Conservation (phyloP, 73 alveolate genomes). For the Paramecium caudatum region DNA sequence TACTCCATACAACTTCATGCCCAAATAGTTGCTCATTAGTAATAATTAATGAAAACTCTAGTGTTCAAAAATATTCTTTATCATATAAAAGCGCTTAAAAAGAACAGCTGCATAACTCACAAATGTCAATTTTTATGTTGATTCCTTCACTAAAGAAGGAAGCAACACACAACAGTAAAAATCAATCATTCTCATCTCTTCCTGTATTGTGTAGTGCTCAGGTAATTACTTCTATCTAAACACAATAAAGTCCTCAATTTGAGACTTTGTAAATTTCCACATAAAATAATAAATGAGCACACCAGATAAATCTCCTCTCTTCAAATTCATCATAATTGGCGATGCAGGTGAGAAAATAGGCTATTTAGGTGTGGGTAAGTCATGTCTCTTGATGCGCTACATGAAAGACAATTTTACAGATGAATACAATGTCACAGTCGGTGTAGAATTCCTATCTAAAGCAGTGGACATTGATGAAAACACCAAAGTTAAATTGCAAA, state of each 20-base stretch:
- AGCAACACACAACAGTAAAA: not conserved
- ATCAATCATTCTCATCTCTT: slow-evolving; percentile 9
- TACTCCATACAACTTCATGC: slow-evolving; percentile 44
- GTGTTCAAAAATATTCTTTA: not conserved
- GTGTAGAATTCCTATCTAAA: slow-evolving; percentile 89
- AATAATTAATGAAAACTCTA: not conserved
- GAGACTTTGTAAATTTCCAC: slow-evolving; percentile 38
- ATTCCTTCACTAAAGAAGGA: slow-evolving; percentile 1
- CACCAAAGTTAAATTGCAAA: slow-evolving; percentile 80
- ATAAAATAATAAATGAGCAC: slow-evolving; percentile 31
- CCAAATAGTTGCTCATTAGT: not conserved
- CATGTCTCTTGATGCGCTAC: slow-evolving; percentile 83
- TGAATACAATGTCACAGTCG: slow-evolving; percentile 86
- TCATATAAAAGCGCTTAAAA: not conserved
- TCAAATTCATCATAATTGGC: slow-evolving; percentile 78
- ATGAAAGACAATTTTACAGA: slow-evolving; percentile 85
- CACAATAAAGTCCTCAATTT: slow-evolving; percentile 2
- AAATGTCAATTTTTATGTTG: not conserved
- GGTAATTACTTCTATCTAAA: not conserved
- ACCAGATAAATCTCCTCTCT: slow-evolving; percentile 50
- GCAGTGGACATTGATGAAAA: slow-evolving; percentile 77
- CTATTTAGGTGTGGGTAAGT: slow-evolving; percentile 86
- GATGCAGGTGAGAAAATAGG: slow-evolving; percentile 46
- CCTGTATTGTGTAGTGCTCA: not conserved
- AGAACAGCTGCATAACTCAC: not conserved